Base-by-base conservation (phyloP, 176 grass and related monocot species). In the Microstegium vimineum region DNA sequence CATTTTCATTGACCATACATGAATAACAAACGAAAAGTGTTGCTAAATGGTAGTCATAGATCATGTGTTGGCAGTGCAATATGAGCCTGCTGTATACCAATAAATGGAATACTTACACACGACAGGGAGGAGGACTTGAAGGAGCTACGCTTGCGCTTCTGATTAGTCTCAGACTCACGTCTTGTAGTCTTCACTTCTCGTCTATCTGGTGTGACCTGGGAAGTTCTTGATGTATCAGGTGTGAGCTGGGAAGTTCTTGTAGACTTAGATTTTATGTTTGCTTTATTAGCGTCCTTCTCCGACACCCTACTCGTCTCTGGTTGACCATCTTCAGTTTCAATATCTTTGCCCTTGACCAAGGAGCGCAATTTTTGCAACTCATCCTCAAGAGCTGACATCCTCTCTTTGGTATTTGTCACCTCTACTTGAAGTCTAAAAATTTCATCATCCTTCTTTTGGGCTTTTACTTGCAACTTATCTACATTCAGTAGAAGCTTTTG, bases 51-150 rank as follows among this genome's bases (percentile, higher is more conserved):
- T 33, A 85, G 43, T 4, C 22, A 78, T 35, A 85, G 2, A 22
- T 74, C 67, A 28, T 14, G 45, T 15, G 45, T 20, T 46, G 5
- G 15, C 15, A 15, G 36, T 46, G 64, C 22, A 54, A 5, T 46
- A 10, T 33, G 40, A 66, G 47, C 47, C 47, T 27, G 27, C 3
- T 13, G 4, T 27, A 27, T 27, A 61, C 38, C 6, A 40, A 14
- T 20, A 22, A 49, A 52, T 49, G 26, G 41, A 56, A 69, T 82
- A 89, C 92, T 94, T 75, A 94, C 92, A 86, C 56, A 12, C 18
- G 73, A 75, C 13, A 79, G 10, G n/a, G n/a, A n/a, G 10, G 10
- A 12, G 41, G 41, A 42, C 41, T 42, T 42, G 2, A 3, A 30
- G 4, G 79, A 86, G 36, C 71, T 36, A 43, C 64, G 52, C 64